Conservation (phyloP, 495 filamentous ascomycete species). For the Hypoxylon perforatum region DNA sequence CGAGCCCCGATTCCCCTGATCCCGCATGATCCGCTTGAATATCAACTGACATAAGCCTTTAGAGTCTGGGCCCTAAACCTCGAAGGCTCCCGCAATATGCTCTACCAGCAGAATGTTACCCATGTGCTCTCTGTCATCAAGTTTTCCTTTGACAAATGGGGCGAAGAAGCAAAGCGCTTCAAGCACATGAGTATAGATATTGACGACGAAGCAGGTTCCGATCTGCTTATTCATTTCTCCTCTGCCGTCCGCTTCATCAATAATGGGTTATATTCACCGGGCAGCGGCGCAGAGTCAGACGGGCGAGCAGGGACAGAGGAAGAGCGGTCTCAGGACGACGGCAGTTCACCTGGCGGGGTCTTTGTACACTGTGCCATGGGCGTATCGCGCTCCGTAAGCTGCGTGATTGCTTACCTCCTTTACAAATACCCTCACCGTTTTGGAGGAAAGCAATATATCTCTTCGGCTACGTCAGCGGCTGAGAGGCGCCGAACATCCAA, state of each 20-base stretch:
- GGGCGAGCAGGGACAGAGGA: background rate
- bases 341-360: slow-evolving; percentile 46
- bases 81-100: slow-evolving; percentile 67
- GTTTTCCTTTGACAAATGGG: slow-evolving; percentile 51
- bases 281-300: slow-evolving; percentile 34
- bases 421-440: slow-evolving; percentile 65
- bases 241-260: slow-evolving; percentile 84
- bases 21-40: slow-evolving; percentile 1
- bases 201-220: slow-evolving; percentile 87
- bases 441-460: slow-evolving; percentile 30
- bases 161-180: slow-evolving; percentile 61
- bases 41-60: slow-evolving; percentile 45
- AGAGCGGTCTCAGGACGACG: slow-evolving; percentile 13
- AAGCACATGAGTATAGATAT: slow-evolving; percentile 82
- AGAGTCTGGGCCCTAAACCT: slow-evolving; percentile 77
- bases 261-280: slow-evolving; percentile 64
- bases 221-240: slow-evolving; percentile 84
- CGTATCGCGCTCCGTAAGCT: slow-evolving; percentile 88
- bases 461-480: slow-evolving; percentile 39
- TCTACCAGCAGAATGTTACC: slow-evolving; percentile 80
- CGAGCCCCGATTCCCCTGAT: slow-evolving; percentile 16
- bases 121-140: slow-evolving; percentile 85
- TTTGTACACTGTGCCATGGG: slow-evolving; percentile 86
- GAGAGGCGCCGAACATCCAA: slow-evolving; percentile 38
- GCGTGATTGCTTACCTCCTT: slow-evolving; percentile 87